A percentile compares a stretch with the other conserved stretches of the same genome.
These are phyloP conservation scores for Skeletonema tropicum DNA, from an alignment of 108 stramenopile genomes.

Conservation along the genomic window DNA sequence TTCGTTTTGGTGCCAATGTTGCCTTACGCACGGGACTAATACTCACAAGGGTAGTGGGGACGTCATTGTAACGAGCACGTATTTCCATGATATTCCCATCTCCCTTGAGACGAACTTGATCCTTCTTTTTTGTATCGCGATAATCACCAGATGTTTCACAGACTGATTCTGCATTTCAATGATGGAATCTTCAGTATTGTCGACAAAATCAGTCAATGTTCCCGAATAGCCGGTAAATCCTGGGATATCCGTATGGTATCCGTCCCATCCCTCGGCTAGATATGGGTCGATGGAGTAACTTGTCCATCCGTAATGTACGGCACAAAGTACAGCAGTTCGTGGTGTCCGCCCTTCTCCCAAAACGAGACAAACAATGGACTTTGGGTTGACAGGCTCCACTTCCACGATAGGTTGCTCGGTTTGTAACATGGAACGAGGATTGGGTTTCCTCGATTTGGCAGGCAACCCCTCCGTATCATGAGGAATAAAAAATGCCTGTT, in stretches of 20 bases:
- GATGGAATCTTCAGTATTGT: background rate
- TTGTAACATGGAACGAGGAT: background rate
- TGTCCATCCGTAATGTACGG: conserved; percentile 49
- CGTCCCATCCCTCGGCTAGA: conserved; percentile 44
- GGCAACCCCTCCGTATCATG: conserved; percentile 31
- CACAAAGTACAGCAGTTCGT: conserved; percentile 42
- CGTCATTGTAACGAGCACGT: conserved; percentile 45
- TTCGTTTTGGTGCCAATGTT: conserved; percentile 32
- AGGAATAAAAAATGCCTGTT: conserved; percentile 25
- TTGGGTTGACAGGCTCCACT: conserved; percentile 5
- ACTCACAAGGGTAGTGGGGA: conserved; percentile 50
- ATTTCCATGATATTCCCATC: conserved; percentile 43
- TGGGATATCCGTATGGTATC: conserved; percentile 31
- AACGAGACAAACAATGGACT: conserved; percentile 44
- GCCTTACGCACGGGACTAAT: conserved; percentile 45
- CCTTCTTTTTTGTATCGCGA: conserved; percentile 26
- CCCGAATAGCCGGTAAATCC: conserved; percentile 41
- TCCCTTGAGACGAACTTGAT: conserved; percentile 28
- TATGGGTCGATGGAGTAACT: conserved; percentile 36
- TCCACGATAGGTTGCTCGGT: background rate
- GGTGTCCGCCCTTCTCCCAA: conserved; percentile 39
- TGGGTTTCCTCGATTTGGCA: conserved; percentile 2
- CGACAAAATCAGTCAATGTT: conserved; percentile 35
- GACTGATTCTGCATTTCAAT: background rate
- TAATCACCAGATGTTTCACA: conserved; percentile 35